Base-by-base conservation (phyloP, 352 stramenopile genomes). In the Globisporangium abappressorium region DNA sequence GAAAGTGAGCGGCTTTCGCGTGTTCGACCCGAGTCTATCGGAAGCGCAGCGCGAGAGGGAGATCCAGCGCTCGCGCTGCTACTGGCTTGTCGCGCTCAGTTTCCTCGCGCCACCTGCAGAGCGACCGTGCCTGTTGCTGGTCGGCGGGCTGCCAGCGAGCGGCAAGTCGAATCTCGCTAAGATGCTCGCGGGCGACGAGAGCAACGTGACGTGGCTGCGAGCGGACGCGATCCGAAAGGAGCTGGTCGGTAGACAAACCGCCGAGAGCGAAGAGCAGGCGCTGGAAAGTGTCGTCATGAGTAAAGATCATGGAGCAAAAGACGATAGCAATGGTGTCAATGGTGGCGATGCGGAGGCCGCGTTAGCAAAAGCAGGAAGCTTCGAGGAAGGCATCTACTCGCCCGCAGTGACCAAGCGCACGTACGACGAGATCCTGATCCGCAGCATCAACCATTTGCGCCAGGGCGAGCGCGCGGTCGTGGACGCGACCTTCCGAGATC, bases 201-300 rank as follows among this genome's bases (percentile, higher is more conserved):
- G 62, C 26, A 74, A 62, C 9, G 53, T 88, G 47, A 56, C 77
- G 15, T 92, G 84, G 82, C 60, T 92, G 24, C 77, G 84, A 46
- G 82, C 80, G 3, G 84, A 92, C 65, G 78, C 71, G 24, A 85
- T 90, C 57, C 82, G 84, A 43, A 91, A 92, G 56, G 79, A 91
- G 57, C 60, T 92, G 30, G 76, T 64, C 5, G 70, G 75, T 15
- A n/a, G 34, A 38, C 33, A 15, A 7, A 55, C 62, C 11, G 51
- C 28, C 20, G 7, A 51, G 4, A 51, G 15, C 6, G 59, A 60
- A 24, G 64, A 46, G 24, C 18, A 51, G 30, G 24, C 11, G 38
- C 57, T 54, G 24, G 12, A 49, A 11, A 47, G 36, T n/a, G 33
- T 62, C 2, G 20, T 33, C 56, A 2, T 47, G 20, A 33, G 56